Base-by-base conservation (phyloP, 768 basidiomycete genomes). In the Cystobasidium tubakii region DNA sequence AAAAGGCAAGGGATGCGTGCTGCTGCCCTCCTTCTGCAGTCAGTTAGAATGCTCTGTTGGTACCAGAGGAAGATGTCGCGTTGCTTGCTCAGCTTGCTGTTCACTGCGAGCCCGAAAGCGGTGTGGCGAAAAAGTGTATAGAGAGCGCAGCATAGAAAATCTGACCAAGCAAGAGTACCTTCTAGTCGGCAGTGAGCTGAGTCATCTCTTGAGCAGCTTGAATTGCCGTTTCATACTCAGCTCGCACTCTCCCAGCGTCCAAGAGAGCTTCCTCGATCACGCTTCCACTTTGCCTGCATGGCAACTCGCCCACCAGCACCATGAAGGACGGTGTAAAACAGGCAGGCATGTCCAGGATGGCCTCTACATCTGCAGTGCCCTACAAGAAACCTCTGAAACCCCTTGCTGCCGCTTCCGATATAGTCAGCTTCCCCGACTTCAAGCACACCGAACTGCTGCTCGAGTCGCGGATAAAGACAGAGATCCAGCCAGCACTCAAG, bases 401-500 rank as follows among this genome's bases (percentile, higher is more conserved):
- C 4, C 46, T 50, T 50, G 46, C 46, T n/a, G 54, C 69, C 12
- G 21, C 29, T 31, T 34, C 54, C n/a, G 69, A 71, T 34, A 7
- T 71, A 54, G 39, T 60, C 4, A 36, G 25, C 25, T 36, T 42
- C 33, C n/a, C 69, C 7, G 19, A 71, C 10, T 71, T 71, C 69
- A 27, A 34, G 55, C 69, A 71, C 39, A 71, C 69, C 25, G 69
- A 71, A 44, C 55, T 71, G 15, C 53, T 71, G 21, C 54, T 71
- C n/a, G n/a, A 23, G 42, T n/a, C 33, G 25, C 50, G 69, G 9
- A 71, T 71, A 33, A 71, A 71, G 36, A 71, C 50, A 53, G 69
- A 71, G 42, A 36, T 71, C 93, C 92, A 77, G 96, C 95, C 81
- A 96, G 87, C 83, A 96, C 94, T 79, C 94, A 96, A 78, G 91